Conservation (phyloP, 2,329 filamentous ascomycete genomes). For the Penicillium aurantiogriseum region DNA sequence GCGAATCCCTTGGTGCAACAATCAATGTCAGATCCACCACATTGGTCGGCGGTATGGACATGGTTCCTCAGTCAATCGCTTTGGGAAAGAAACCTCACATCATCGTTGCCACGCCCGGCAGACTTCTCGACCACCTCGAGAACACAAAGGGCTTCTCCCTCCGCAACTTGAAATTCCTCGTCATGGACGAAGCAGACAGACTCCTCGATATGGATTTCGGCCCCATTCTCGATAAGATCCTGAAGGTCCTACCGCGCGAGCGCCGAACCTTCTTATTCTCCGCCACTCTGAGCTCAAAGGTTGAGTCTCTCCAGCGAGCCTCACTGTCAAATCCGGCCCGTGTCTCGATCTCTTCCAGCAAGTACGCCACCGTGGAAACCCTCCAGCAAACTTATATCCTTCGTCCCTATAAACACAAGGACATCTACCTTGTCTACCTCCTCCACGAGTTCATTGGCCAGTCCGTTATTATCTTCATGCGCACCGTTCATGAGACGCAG, state of each 20-base stretch:
- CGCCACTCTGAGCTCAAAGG: conserved; percentile 89
- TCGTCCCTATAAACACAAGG: conserved; percentile 82
- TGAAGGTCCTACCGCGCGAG: conserved; percentile 80
- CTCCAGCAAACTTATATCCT: conserved; percentile 84
- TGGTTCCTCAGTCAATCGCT: conserved; percentile 87
- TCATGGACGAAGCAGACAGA: conserved; percentile 62
- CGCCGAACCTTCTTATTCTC: conserved; percentile 84
- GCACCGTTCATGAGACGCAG: conserved; percentile 89
- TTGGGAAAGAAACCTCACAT: conserved; percentile 96
- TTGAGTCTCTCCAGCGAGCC: conserved; percentile 88
- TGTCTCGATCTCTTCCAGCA: conserved; percentile 76
- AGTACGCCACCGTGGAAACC: conserved; percentile 88
- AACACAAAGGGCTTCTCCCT: conserved; percentile 96
- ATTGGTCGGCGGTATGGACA: conserved; percentile 91
- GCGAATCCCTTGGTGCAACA: conserved; percentile 80
- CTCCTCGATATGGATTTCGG: conserved; percentile 93
- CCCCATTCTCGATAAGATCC: conserved; percentile 85
- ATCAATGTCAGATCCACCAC: conserved; percentile 86
- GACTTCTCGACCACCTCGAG: conserved; percentile 86
- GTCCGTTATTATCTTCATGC: conserved; percentile 82
- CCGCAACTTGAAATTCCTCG: conserved; percentile 76
- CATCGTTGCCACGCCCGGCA: conserved; percentile 85
- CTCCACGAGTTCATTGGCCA: conserved; percentile 85
- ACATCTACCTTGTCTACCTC: conserved; percentile 82
- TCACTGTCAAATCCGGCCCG: conserved; percentile 80